Conservation (phyloP, 371 early-diverging fungal genomes). For the Circinella minor region DNA sequence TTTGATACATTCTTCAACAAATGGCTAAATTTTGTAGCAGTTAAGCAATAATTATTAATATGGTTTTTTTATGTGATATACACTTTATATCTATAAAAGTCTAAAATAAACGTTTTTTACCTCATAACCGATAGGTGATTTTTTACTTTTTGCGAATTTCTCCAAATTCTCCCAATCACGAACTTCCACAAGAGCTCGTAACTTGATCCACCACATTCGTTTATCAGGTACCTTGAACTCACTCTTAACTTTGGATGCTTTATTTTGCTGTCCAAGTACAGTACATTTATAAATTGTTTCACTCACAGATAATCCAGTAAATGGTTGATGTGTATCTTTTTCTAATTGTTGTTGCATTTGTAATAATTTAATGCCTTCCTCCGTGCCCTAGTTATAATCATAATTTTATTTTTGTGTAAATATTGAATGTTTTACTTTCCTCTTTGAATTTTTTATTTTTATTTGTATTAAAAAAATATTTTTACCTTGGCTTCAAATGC, state of each 20-base stretch:
- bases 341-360: conserved; percentile 78
- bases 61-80: neutral
- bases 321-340: conserved; percentile 68
- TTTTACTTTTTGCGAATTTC: conserved; percentile 77
- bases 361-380: conserved; percentile 77
- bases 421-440: too few species aligned
- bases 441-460: conserved; percentile 15
- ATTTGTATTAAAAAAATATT: conserved; percentile 5
- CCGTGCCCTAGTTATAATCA: conserved; percentile 59
- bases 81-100: neutral
- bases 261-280: conserved; percentile 67
- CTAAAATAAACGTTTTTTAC: conserved; percentile 24
- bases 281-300: conserved; percentile 88
- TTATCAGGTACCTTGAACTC: conserved; percentile 93
- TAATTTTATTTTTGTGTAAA: neutral
- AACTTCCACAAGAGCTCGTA: conserved; percentile 81
- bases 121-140: conserved; percentile 85
- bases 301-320: conserved; percentile 78
- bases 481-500: conserved; percentile 77
- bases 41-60: neutral
- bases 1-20: conserved; percentile 83
- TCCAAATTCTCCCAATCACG: conserved; percentile 91
- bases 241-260: conserved; percentile 76
- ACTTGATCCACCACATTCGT: conserved; percentile 85
- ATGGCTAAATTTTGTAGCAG: conserved; percentile 51